Percentiles rank a stretch among this genome's conserved stretches.
Evolutionary conservation across 2,329 filamentous ascomycete species (phyloP).

Genomic region (Diaporthe ampelina): DNA sequence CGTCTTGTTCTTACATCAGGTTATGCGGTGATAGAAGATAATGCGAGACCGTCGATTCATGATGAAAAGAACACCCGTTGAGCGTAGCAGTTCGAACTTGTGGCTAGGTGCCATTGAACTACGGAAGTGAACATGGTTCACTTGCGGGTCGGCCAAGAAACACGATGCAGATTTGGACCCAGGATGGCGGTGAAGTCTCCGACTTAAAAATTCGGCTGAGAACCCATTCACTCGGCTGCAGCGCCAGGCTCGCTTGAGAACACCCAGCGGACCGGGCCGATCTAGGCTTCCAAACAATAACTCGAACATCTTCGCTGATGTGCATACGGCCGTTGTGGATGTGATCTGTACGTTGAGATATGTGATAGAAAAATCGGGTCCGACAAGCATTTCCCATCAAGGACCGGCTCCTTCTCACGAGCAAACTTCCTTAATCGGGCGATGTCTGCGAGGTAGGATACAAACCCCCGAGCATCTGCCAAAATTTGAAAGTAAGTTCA

Average conservation of each 20-base stretch:
- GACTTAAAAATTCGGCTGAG: neutral
- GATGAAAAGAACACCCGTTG: neutral
- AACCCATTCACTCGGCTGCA: neutral
- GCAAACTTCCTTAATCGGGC: slow-evolving; percentile 1
- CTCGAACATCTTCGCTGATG: neutral
- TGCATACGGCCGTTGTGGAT: neutral
- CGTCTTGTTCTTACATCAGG: too few relatives aligned
- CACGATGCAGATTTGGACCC: neutral
- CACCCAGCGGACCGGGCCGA: neutral
- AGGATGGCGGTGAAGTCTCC: neutral
- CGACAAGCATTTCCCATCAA: neutral
- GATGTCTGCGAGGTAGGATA: neutral
- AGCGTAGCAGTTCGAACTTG: neutral
- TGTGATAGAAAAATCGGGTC: slow-evolving; percentile 18
- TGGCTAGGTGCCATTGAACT: neutral
- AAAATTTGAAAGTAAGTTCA: neutral
- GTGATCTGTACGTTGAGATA: slow-evolving; percentile 9
- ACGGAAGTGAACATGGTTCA: neutral
- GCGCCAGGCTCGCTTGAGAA: neutral
- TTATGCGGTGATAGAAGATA: neutral
- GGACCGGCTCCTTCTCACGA: slow-evolving; percentile 11
- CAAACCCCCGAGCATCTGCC: neutral
- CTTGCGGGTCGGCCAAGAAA: neutral
- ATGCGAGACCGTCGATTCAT: neutral
- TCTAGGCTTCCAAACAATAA: neutral